Evolutionary conservation across 2,329 filamentous ascomycete genomes (phyloP), one percentile per base, ranked within the genome.

Genomic region (Pyrenophora teres): DNA sequence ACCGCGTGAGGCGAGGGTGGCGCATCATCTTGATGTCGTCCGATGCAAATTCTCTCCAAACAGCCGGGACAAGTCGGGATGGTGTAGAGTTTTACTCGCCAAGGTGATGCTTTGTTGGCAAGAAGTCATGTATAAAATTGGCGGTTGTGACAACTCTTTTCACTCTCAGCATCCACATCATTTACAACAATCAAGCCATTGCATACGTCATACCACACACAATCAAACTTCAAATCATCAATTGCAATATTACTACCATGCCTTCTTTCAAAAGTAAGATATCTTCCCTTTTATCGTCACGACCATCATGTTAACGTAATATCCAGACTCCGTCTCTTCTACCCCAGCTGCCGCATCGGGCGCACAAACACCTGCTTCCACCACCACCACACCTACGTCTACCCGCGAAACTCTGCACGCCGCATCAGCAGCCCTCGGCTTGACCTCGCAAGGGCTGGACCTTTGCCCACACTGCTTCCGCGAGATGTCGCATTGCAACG

Each of bases 401-500:
- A 63, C 54, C 21, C 56, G 56, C 43, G 60, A 66, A 37, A 64
- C 60, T 18, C 62, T 65, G 10, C 60, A 63, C 42, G 63, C 53
- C 37, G 62, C 60, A 21, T 48, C 60, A 3, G 59, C 63, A 27
- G 58, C 57, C 39, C 44, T 66, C 18, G 50, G 50, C 5, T 40
- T 52, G 46, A 60, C 52, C 10, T 57, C 50, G 2, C 63, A 66
- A 40, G 63, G 63, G 7, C 51, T 66, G 12, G 58, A 64, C 39
- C 62, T 66, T 1, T 66, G 63, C 52, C 63, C 63, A 38, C 63
- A 66, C 44, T 66, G 63, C 60, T 66, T 60, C 49, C 62, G 63
- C 9, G 63, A 66, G 47, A 58, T 63, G 57, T 57, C 55, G 39
- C 63, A 66, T 37, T 66, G 63, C 57, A 60, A 60, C 16, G 63